Evolutionary conservation across 345 rosid genomes (phyloP).

Genomic region (Hibiscus mutabilis): DNA sequence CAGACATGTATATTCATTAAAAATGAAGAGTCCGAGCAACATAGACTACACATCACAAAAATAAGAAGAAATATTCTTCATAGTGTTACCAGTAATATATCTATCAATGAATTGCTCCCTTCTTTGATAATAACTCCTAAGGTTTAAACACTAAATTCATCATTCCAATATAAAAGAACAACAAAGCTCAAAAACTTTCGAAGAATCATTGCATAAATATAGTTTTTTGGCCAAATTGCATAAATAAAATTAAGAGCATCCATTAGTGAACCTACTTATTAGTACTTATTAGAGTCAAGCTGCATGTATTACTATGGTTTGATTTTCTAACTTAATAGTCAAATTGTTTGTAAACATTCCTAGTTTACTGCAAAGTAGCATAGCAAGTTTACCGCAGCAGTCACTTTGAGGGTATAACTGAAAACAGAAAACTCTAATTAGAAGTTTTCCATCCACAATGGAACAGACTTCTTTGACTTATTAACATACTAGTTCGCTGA

Average conservation of each 20-base stretch:
- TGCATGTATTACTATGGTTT: neutral
- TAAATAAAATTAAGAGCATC: neutral
- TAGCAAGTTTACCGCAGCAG: neutral
- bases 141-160: neutral
- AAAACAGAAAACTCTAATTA: neutral
- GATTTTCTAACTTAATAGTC: neutral
- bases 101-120: neutral
- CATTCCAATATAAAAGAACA: neutral
- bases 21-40: too few relatives aligned
- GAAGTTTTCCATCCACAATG: neutral
- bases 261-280: neutral
- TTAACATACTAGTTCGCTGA: constrained; percentile 11
- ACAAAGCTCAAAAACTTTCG: neutral
- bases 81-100: neutral
- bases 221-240: neutral
- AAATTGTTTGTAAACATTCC: neutral
- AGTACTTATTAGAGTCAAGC: neutral
- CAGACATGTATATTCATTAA: too few relatives aligned
- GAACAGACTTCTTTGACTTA: neutral
- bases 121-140: neutral
- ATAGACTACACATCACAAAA: too few relatives aligned
- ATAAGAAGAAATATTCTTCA: too few relatives aligned
- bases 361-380: neutral
- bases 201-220: neutral
- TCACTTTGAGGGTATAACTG: neutral